Evolutionary conservation across 2,329 filamentous ascomycete species (phyloP).

Genomic region (Pseudopithomyces chartarum): DNA sequence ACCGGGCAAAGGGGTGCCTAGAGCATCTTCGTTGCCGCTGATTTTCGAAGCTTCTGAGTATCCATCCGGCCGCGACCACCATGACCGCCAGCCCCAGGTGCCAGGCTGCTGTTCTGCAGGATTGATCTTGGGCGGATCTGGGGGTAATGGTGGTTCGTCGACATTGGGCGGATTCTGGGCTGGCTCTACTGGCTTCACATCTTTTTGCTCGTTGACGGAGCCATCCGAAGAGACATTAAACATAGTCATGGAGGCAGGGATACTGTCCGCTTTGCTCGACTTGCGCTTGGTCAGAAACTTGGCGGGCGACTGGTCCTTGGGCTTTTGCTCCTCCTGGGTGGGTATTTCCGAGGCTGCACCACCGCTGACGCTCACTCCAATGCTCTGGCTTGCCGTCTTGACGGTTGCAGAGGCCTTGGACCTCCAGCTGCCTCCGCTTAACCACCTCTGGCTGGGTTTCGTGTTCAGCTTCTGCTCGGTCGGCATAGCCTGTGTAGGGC

Average conservation of each 20-base stretch:
- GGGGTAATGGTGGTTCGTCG: constrained; percentile 50
- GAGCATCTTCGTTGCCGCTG: constrained; percentile 42
- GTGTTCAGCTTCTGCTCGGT: constrained; percentile 25
- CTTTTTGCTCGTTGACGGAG: constrained; percentile 34
- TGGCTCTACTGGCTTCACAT: constrained; percentile 21
- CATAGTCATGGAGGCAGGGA: constrained; percentile 52
- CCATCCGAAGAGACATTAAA: constrained; percentile 50
- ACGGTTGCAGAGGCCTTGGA: constrained; percentile 54
- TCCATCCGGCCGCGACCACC: constrained; percentile 58
- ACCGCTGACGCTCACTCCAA: constrained; percentile 49
- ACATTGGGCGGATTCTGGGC: constrained; percentile 18
- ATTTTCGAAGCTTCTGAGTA: constrained; percentile 46
- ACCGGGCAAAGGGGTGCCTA: constrained; percentile 48
- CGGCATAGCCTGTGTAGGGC: constrained; percentile 20
- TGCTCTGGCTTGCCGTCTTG: constrained; percentile 53
- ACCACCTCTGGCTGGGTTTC: constrained; percentile 47
- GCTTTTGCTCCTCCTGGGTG: constrained; percentile 33
- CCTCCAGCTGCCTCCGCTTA: constrained; percentile 51
- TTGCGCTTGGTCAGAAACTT: constrained; percentile 50
- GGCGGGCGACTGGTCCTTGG: constrained; percentile 34
- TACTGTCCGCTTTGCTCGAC: constrained; percentile 51
- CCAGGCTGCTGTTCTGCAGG: constrained; percentile 18
- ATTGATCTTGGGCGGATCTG: constrained; percentile 41
- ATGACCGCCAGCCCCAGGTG: constrained; percentile 51
- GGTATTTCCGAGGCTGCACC: constrained; percentile 50